Evolutionary conservation across 108 stramenopile species (phyloP).

Genomic region (Aureococcus anophagefferens): DNA sequence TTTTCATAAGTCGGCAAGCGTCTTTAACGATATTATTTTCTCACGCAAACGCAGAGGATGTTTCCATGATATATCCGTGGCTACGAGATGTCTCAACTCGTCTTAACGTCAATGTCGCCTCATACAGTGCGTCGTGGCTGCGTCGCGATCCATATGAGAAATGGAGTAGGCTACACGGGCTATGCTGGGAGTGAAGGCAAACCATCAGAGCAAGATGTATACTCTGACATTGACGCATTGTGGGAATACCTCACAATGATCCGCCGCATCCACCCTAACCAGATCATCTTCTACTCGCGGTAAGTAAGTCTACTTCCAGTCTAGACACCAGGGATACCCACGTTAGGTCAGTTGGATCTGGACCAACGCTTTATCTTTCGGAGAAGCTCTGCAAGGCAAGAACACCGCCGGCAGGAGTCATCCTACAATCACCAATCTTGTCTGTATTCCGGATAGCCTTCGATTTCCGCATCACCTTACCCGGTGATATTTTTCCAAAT

Average conservation of each 20-base stretch:
- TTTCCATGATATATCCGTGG: slow-evolving; percentile 73
- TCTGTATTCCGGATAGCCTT: slow-evolving; percentile 78
- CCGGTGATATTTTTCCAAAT: slow-evolving; percentile 85
- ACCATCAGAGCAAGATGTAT: slow-evolving; percentile 32
- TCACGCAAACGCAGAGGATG: slow-evolving; percentile 84
- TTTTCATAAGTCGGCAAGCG: slow-evolving; percentile 72
- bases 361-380: slow-evolving; percentile 87
- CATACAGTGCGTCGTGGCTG: too few species aligned
- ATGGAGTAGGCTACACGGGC: slow-evolving; percentile 44
- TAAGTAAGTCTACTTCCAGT: too few species aligned
- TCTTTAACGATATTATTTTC: slow-evolving; percentile 75
- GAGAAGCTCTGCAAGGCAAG: slow-evolving; percentile 65
- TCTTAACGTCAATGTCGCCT: slow-evolving; percentile 31
- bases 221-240: slow-evolving; percentile 87
- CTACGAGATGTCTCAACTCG: not conserved
- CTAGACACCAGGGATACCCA: not conserved
- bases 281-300: slow-evolving; percentile 79
- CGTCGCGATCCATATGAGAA: too few species aligned
- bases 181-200: slow-evolving; percentile 16
- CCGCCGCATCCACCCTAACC: slow-evolving; percentile 62
- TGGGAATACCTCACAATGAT: slow-evolving; percentile 68
- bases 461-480: slow-evolving; percentile 74
- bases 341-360: slow-evolving; percentile 60
- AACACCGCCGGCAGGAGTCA: slow-evolving; percentile 66
- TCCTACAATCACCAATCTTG: slow-evolving; percentile 66